Evolutionary conservation across 2,329 filamentous ascomycete species (phyloP), one percentile per base, ranked within the genome.

Genomic region (Botrytis tulipae): DNA sequence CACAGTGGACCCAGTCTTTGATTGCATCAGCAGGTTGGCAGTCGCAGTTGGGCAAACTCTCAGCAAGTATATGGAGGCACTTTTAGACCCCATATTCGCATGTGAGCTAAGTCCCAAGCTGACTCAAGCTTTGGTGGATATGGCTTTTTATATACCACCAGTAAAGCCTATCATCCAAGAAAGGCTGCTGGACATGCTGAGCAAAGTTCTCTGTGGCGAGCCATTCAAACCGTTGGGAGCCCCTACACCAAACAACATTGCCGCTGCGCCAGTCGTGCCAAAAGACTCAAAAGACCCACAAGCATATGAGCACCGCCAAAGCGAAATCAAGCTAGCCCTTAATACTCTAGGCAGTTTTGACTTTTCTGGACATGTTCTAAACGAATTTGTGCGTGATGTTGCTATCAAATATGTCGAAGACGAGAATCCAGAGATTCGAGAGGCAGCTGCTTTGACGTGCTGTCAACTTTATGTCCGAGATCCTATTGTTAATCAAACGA

Each of bases 301-400:
- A 65, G 91, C 92, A n/a, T 91, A 93, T 76, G 94, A 97, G 77
- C 90, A 90, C 77, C 86, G 92, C 74, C 95, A 97, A 81, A 87
- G 91, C 14, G 95, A 99, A 81, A 93, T 99, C 75, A 97, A 97
- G 76, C 86, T 99, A 70, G 96, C 96, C 6, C 87, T 99, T 25
- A 95, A 97, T 79, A 99, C 97, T 0, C 86, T 99, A 0, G 97
- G 96, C n/a, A 98, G 94, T 81, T 99, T 99, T 79, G 96, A 99
- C 82, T 99, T 99, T 80, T 91, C 88, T 75, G 91, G 93, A 2
- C 94, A 98, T 80, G 92, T 98, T 25, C 85, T 99, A 25, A 99
- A 99, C 79, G 97, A 99, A 81, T 99, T 99, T 78, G 96, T 99
- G 42, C 93, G 96, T 37, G 96, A 99, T 81, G 96, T 99, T 68